Evolutionary conservation across 169 alveolate species (phyloP).

Genomic region (Amoebophrya sp.): DNA sequence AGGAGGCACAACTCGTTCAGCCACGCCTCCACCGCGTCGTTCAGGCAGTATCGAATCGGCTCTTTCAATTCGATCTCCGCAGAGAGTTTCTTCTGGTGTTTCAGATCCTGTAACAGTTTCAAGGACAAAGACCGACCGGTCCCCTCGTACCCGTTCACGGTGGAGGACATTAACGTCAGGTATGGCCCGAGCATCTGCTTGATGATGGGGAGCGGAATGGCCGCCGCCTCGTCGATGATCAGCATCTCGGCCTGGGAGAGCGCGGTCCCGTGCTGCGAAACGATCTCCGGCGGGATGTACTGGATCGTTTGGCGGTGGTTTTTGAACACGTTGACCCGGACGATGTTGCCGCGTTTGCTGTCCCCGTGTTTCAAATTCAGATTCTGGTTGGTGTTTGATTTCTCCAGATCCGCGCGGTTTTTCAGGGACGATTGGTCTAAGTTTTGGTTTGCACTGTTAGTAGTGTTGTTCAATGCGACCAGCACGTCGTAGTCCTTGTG

Average conservation of each 20-base stretch:
- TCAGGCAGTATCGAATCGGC: constrained; percentile 95
- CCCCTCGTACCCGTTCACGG: constrained; percentile 98
- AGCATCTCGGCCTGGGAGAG: constrained; percentile 83
- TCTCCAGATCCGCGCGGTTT: neutral
- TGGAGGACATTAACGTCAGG: constrained; percentile 91
- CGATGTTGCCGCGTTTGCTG: neutral
- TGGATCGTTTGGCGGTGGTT: constrained; percentile 50
- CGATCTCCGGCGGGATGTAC: constrained; percentile 44
- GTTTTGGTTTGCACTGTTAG: neutral
- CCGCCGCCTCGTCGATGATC: constrained; percentile 99
- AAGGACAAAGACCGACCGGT: constrained; percentile 98
- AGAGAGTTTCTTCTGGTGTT: constrained; percentile 54
- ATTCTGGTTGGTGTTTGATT: neutral
- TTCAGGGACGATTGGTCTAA: no score
- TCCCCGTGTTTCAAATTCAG: neutral
- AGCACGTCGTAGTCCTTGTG: constrained; percentile 42
- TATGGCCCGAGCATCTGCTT: constrained; percentile 84
- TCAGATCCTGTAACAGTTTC: constrained; percentile 86
- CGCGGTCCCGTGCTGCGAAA: constrained; percentile 41
- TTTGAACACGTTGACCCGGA: constrained; percentile 48
- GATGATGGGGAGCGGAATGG: constrained; percentile 96
- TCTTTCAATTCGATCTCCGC: constrained; percentile 77
- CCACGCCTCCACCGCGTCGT: constrained; percentile 98
- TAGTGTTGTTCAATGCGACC: neutral
- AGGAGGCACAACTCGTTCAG: constrained; percentile 87